A percentile compares a stretch with the other conserved stretches of the same genome.
Conservation (phyloP, 2,329 filamentous ascomycete genomes). For the Ceratocystis cacaofunesta region DNA sequence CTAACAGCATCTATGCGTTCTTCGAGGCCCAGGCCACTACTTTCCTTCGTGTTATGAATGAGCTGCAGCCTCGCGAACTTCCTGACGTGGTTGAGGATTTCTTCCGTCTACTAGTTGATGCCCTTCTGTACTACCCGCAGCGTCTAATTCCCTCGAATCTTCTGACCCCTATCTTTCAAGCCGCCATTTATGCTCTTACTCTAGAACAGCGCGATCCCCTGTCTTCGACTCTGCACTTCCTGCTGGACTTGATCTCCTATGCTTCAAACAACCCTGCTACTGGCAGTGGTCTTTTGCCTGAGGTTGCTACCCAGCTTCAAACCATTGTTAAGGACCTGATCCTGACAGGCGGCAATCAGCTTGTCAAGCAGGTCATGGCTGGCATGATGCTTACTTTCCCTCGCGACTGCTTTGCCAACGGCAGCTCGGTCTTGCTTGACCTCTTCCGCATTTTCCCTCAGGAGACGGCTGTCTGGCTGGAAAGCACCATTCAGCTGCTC, state of each 20-base stretch:
- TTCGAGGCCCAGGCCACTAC: constrained; percentile 86
- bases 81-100: constrained; percentile 88
- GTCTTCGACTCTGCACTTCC: constrained; percentile 80
- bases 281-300: constrained; percentile 39
- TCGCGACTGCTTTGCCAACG: constrained; percentile 85
- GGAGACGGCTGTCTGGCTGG: constrained; percentile 68
- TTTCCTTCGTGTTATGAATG: constrained; percentile 79
- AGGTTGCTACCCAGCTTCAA: constrained; percentile 55
- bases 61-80: constrained; percentile 58
- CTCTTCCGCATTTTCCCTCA: constrained; percentile 76
- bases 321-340: constrained; percentile 60
- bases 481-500: constrained; percentile 67
- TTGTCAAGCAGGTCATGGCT: constrained; percentile 80
- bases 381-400: constrained; percentile 99
- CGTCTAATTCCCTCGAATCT: constrained; percentile 67
- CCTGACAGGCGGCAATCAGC: constrained; percentile 51
- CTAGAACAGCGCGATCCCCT: constrained; percentile 86
- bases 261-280: constrained; percentile 59
- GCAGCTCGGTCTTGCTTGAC: constrained; percentile 77
- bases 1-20: constrained; percentile 80
- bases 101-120: constrained; percentile 83
- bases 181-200: constrained; percentile 70
- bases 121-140: constrained; percentile 80
- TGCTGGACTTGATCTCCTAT: constrained; percentile 81
- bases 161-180: constrained; percentile 70